Base-by-base conservation (phyloP, 257 asterid genomes). In the Salvia hispanica region DNA sequence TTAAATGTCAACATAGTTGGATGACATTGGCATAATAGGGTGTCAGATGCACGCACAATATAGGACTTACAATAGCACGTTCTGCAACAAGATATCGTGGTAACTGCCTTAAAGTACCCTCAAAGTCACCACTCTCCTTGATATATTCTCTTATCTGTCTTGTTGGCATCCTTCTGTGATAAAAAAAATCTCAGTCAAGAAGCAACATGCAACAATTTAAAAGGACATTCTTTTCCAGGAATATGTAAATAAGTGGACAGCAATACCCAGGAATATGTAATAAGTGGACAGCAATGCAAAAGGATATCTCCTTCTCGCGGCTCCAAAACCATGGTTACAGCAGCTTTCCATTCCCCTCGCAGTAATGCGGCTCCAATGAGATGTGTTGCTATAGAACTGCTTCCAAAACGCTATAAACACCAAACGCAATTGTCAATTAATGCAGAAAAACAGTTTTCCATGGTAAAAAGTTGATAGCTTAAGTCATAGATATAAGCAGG, bases 251-350 rank as follows among this genome's bases (percentile, higher is more conserved):
- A 61, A 5, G 31, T 40, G 13, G 65, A n/a, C n/a, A n/a, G n/a
- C n/a, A n/a, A n/a, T n/a, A n/a, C n/a, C n/a, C n/a, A n/a, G n/a
- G n/a, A n/a, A n/a, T n/a, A n/a, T n/a, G n/a, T n/a, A n/a, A n/a
- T n/a, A n/a, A n/a, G n/a, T n/a, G n/a, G n/a, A 59, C 28, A 40
- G 65, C 53, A 72, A 55, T 62, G 70, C 46, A 54, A 66, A 85
- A 90, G 98, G 98, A 92, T 92, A 92, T 93, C 99, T 77, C 97
- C 97, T 82, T 88, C 97, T 79, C 95, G 85, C 67, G 99, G 99
- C 73, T 93, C 95, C 72, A 93, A 96, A 81, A 93, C 78, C 95
- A 88, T 52, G 81, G 64, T 72, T 61, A 91, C 85, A 15, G 95
- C 97, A 71, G 85, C 74, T 86, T 86, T 78, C 99, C 99, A 93